A percentile compares a stretch with the other conserved stretches of the same genome.
Evolutionary conservation across 1,139 yeast species (phyloP).

Genomic region (Candida buenavistaensis): DNA sequence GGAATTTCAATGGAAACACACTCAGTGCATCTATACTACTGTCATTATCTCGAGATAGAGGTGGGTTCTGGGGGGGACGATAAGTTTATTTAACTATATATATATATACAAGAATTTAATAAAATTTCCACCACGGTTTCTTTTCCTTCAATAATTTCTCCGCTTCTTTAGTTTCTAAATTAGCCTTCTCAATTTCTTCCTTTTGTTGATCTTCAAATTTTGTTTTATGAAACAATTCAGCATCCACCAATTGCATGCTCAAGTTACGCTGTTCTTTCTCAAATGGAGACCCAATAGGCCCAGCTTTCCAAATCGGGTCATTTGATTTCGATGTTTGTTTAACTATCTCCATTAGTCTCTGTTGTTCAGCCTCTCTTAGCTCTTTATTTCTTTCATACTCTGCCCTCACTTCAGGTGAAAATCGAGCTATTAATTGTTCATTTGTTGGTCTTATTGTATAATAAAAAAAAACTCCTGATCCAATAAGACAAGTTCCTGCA

Average conservation of each 20-base stretch:
- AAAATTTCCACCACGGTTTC: slow-evolving; percentile 38
- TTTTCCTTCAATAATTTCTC: slow-evolving; percentile 27
- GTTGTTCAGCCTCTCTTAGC: slow-evolving; percentile 64
- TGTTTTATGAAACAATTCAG: slow-evolving; percentile 50
- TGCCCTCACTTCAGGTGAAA: slow-evolving; percentile 82
- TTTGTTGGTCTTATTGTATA: slow-evolving; percentile 81
- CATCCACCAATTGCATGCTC: slow-evolving; percentile 44
- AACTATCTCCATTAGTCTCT: slow-evolving; percentile 65
- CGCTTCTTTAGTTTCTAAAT: slow-evolving; percentile 32
- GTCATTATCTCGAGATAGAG: slow-evolving; percentile 46
- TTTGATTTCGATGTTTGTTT: slow-evolving; percentile 59
- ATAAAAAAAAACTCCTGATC: slow-evolving; percentile 64
- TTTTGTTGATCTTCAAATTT: slow-evolving; percentile 44
- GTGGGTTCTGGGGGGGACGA: slow-evolving; percentile 43
- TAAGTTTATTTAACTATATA: not conserved
- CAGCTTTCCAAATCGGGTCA: slow-evolving; percentile 83
- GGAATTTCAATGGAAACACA: slow-evolving; percentile 9
- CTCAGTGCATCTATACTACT: slow-evolving; percentile 36
- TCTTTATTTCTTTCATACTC: slow-evolving; percentile 70
- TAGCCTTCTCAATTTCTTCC: slow-evolving; percentile 39
- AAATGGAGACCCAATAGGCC: slow-evolving; percentile 66
- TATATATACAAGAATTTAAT: slow-evolving; percentile 8
- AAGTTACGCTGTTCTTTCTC: slow-evolving; percentile 39
- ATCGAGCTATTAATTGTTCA: slow-evolving; percentile 67
- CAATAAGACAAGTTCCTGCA: slow-evolving; percentile 63